These are phyloP conservation scores for Trametes meyenii DNA, from an alignment of 768 basidiomycete genomes.

Conservation along the genomic window DNA sequence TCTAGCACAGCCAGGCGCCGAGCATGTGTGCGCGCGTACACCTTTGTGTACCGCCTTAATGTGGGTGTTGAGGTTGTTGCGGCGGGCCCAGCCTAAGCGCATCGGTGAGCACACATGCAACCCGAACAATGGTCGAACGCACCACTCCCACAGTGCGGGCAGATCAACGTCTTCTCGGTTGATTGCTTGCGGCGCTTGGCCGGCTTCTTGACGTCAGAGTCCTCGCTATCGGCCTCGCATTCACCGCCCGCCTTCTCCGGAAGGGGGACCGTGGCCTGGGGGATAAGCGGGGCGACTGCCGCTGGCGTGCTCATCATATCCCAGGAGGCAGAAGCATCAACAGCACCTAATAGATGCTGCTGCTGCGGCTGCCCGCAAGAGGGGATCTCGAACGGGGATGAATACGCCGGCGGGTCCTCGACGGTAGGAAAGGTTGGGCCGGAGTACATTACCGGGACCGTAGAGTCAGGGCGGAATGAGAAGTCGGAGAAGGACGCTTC, in stretches of 20 bases:
- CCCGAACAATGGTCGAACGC: not conserved
- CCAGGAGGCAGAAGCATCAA: not conserved
- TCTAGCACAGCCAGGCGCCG: not conserved
- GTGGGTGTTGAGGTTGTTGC: slow-evolving; percentile 13
- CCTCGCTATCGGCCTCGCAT: not conserved
- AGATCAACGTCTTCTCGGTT: not conserved
- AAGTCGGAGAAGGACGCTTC: too few relatives aligned
- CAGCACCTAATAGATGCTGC: slow-evolving; percentile 6
- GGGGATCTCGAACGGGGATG: too few relatives aligned
- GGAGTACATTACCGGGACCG: too few relatives aligned
- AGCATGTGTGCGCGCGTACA: not conserved
- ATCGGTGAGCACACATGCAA: not conserved
- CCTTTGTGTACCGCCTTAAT: slow-evolving; percentile 9
- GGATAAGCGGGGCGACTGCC: not conserved
- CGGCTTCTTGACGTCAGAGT: not conserved
- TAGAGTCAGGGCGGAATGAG: too few relatives aligned
- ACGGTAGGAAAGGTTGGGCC: too few relatives aligned
- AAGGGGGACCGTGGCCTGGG: not conserved
- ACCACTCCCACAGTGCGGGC: not conserved
- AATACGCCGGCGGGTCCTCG: too few relatives aligned
- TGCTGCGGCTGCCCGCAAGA: slow-evolving; percentile 1
- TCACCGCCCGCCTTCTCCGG: not conserved
- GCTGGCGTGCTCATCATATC: slow-evolving; percentile 5
- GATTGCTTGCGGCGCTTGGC: not conserved
- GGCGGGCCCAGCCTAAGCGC: slow-evolving; percentile 3